Conservation (phyloP, 148 eudicot genomes). For the Nepenthes mirabilis region DNA sequence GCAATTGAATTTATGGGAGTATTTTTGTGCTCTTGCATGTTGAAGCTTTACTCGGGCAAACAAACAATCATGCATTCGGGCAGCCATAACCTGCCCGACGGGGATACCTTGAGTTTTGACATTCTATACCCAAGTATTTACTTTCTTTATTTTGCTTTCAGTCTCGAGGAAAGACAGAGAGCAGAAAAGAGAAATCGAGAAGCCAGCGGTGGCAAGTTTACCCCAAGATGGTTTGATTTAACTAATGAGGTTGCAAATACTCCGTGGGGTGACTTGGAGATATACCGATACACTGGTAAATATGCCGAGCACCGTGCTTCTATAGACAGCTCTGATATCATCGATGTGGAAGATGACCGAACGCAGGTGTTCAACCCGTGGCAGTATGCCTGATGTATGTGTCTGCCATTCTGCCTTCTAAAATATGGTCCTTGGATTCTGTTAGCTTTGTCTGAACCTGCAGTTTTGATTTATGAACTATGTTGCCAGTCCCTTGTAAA, state of each 20-base stretch:
- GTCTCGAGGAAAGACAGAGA: conserved; percentile 76
- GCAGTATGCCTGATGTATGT: conserved; percentile 32
- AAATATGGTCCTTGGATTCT: not conserved
- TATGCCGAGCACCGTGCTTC: conserved; percentile 34
- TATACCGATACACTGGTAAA: conserved; percentile 49
- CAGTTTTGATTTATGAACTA: too few relatives aligned
- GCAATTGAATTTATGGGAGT: too few relatives aligned
- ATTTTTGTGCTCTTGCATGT: too few relatives aligned
- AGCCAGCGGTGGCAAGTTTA: conserved; percentile 45
- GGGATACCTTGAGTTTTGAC: too few relatives aligned
- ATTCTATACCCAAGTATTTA: not conserved
- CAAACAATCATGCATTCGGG: too few relatives aligned
- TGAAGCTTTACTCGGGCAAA: too few relatives aligned
- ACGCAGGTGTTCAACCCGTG: conserved; percentile 62
- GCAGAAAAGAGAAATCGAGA: conserved; percentile 69
- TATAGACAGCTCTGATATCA: conserved; percentile 19
- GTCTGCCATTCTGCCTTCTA: not conserved
- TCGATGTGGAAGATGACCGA: conserved; percentile 17
- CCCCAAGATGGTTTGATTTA: conserved; percentile 61
- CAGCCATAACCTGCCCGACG: too few relatives aligned
- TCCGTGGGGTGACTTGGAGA: conserved; percentile 87
- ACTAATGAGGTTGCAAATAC: conserved; percentile 44
- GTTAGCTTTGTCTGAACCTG: too few relatives aligned
- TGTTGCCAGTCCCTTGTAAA: too few relatives aligned
- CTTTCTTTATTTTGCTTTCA: conserved; percentile 6